Evolutionary conservation across 2,329 filamentous ascomycete genomes (phyloP).

Genomic region (Cadophora sp.): DNA sequence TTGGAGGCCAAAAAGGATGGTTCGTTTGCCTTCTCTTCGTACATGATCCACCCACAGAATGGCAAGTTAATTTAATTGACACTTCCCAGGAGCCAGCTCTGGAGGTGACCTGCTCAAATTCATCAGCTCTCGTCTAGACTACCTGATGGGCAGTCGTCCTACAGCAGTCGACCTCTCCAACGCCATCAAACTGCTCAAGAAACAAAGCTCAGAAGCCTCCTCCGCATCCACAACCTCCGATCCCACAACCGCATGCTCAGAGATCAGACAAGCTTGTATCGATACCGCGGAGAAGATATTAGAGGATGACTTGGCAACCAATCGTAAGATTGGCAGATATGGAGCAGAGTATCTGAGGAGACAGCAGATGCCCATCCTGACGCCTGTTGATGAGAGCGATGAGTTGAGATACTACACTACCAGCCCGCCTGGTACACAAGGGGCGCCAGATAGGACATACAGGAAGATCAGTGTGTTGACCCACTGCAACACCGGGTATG

Average conservation of each 20-base stretch:
- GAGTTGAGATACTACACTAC: conserved; percentile 44
- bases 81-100: conserved; percentile 28
- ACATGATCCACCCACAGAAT: background rate
- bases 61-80: background rate
- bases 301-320: conserved; percentile 84
- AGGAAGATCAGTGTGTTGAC: conserved; percentile 82
- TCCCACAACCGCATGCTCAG: conserved; percentile 44
- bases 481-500: conserved; percentile 94
- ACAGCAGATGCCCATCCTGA: conserved; percentile 41
- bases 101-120: conserved; percentile 68
- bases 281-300: conserved; percentile 85
- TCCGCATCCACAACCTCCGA: conserved; percentile 42
- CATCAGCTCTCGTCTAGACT: conserved; percentile 80
- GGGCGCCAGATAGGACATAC: conserved; percentile 53
- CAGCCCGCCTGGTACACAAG: conserved; percentile 47
- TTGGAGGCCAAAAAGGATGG: conserved; percentile 63
- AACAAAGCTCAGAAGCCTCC: conserved; percentile 60
- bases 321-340: conserved; percentile 81
- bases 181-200: conserved; percentile 81
- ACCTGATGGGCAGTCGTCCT: conserved; percentile 86
- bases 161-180: conserved; percentile 96
- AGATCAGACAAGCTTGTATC: conserved; percentile 75
- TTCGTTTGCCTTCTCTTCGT: conserved; percentile 37
- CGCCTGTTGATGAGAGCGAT: conserved; percentile 34
- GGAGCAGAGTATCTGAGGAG: conserved; percentile 81